Evolutionary conservation across 805 yeast species (phyloP).

Genomic region (Pichia gijzeniarum): DNA sequence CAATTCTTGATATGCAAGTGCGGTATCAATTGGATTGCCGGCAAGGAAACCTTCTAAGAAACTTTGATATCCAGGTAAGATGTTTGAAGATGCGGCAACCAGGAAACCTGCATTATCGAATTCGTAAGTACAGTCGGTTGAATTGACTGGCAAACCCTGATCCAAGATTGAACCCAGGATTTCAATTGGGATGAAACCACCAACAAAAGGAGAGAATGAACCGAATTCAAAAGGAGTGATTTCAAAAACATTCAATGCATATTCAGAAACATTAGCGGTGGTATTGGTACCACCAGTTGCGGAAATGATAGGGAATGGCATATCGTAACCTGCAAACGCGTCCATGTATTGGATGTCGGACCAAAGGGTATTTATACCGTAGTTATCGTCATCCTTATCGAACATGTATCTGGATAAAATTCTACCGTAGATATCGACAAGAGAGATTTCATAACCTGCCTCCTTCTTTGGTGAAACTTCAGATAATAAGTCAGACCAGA

Average conservation of each 20-base stretch:
- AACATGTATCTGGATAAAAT: conserved; percentile 62
- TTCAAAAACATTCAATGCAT: conserved; percentile 55
- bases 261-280: conserved; percentile 33
- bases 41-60: conserved; percentile 12
- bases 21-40: conserved; percentile 10
- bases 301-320: conserved; percentile 65
- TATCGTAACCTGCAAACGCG: conserved; percentile 48
- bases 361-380: conserved; percentile 50
- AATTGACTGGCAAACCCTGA: conserved; percentile 46
- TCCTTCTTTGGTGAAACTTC: conserved; percentile 42
- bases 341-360: conserved; percentile 50
- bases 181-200: conserved; percentile 55
- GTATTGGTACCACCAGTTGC: conserved; percentile 54
- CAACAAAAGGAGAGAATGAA: conserved; percentile 70
- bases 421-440: conserved; percentile 72
- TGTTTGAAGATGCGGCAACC: conserved; percentile 70
- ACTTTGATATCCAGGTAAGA: conserved; percentile 35
- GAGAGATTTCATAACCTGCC: conserved; percentile 56
- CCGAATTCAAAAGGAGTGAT: conserved; percentile 69
- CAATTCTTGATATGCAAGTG: conserved; percentile 8
- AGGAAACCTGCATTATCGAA: conserved; percentile 75
- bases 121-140: conserved; percentile 48
- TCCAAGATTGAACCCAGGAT: conserved; percentile 59
- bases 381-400: conserved; percentile 46
- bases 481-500: conserved; percentile 39